Base-by-base conservation (phyloP, 768 basidiomycete species). In the Podaxis mareebaensis region DNA sequence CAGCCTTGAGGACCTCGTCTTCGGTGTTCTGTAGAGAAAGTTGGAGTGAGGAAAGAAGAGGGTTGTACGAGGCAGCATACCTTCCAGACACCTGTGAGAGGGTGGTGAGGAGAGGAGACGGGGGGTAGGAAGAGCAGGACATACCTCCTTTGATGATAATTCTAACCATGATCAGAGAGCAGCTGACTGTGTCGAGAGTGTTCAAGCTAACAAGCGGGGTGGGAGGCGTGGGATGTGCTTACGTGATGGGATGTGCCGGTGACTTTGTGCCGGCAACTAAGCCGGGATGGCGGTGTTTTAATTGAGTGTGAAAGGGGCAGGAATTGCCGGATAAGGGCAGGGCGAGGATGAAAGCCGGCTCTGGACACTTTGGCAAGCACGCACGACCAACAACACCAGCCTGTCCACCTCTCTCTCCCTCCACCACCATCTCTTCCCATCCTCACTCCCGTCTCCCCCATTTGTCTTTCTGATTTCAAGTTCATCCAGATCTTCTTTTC, bases 1-100 rank as follows among this genome's bases (percentile, higher is more conserved):
- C 97, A 66, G 97, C 97, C 78, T 99, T 99, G 69, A 99, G 85
- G 58, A 99, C 97, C 76, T 99, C 97, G 75, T 99, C 96, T 76
- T 96, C 94, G 24, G 94, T 95, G 81, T 95, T 95, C 91, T 95
- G 63, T 20, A 30, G 42, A 52, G 61, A 49, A 44, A 63, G 53
- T 70, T 65, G 64, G 66, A 67, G 58, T 33, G 53, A 64, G 12
- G 63, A 61, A 22, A 64, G 38, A 42, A 33, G 17, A 20, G 26
- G 42, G 51, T 20, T 49, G 1, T 48, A 11, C 52, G 33, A 46
- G 5, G 4, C 6, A 40, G 1, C 75, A 49, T 68, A 90, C 91
- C 86, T 92, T 93, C 91, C 91, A 93, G 63, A 92, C 91, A 71
- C 90, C 87, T 89, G 60, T 3, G 63, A 28, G 65, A 38, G 12